Percentiles rank a stretch among this genome's conserved stretches.
These are phyloP conservation scores for Umbelopsis vinacea DNA, from an alignment of 192 early-diverging fungal species.

Conservation along the genomic window DNA sequence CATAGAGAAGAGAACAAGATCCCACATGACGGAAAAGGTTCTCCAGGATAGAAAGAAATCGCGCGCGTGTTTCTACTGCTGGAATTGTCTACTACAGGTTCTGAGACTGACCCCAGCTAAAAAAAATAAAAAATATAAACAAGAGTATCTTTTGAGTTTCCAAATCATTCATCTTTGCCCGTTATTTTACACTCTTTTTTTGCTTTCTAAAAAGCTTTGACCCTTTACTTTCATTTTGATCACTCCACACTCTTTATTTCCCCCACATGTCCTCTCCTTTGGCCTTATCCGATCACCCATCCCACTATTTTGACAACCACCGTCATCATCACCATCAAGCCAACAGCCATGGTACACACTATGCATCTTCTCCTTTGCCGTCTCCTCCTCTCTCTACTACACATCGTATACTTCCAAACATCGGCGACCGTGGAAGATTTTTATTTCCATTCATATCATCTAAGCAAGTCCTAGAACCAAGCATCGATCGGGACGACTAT, in stretches of 20 bases:
- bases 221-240: conserved; percentile 26
- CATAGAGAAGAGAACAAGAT: too few relatives aligned
- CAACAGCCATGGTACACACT: neutral
- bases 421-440: neutral
- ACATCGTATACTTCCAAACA: neutral
- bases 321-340: neutral
- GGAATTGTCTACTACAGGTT: too few relatives aligned
- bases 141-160: neutral
- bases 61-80: neutral
- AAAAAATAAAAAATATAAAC: too few relatives aligned
- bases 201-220: neutral
- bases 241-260: neutral
- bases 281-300: neutral
- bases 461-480: neutral
- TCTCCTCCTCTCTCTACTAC: conserved; percentile 13
- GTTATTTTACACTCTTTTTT: neutral
- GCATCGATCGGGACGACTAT: neutral
- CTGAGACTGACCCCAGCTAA: too few relatives aligned
- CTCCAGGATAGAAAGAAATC: neutral
- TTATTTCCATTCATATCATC: neutral
- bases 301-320: neutral
- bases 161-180: neutral
- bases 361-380: conserved; percentile 7
- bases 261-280: conserved; percentile 5
- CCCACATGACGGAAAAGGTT: too few relatives aligned